These are phyloP conservation scores for Fusarium tjaetaba DNA, from an alignment of 2,329 filamentous ascomycete genomes.

Conservation along the genomic window DNA sequence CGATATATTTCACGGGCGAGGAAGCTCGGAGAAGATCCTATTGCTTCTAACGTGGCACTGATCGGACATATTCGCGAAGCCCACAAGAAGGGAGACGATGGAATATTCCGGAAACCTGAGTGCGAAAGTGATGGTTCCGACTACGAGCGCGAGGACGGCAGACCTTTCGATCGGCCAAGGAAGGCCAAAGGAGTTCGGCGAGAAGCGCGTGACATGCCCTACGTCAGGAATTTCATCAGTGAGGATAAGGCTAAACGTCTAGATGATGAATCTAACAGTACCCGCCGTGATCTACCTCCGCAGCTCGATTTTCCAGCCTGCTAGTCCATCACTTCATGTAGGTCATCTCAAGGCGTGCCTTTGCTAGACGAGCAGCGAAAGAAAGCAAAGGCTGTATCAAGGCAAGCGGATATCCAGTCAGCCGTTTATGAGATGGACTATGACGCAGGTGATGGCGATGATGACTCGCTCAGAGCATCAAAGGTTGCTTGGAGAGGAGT, in stretches of 20 bases:
- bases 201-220: not conserved
- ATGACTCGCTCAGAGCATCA: not conserved
- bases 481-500: slow-evolving; percentile 37
- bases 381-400: not conserved
- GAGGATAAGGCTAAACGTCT: not conserved
- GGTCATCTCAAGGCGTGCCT: not conserved
- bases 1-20: slow-evolving; percentile 39
- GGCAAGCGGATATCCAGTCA: not conserved
- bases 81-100: too few relatives aligned
- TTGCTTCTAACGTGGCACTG: slow-evolving; percentile 13
- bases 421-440: not conserved
- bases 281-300: slow-evolving; percentile 9
- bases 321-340: not conserved
- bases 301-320: slow-evolving; percentile 10
- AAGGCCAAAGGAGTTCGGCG: not conserved
- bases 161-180: slow-evolving; percentile 30
- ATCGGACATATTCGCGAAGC: not conserved
- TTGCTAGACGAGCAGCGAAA: slow-evolving; percentile 1
- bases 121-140: slow-evolving; percentile 28
- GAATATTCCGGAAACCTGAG: not conserved
- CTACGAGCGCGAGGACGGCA: slow-evolving; percentile 6
- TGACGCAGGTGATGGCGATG: not conserved
- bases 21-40: slow-evolving; percentile 36
- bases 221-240: not conserved
- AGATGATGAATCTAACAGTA: slow-evolving; percentile 19